Percentiles rank a stretch among this genome's conserved stretches.
phyloP scores from a whole-genome alignment of 495 filamentous ascomycete species.

The Aspergillus bridgeri region DNA sequence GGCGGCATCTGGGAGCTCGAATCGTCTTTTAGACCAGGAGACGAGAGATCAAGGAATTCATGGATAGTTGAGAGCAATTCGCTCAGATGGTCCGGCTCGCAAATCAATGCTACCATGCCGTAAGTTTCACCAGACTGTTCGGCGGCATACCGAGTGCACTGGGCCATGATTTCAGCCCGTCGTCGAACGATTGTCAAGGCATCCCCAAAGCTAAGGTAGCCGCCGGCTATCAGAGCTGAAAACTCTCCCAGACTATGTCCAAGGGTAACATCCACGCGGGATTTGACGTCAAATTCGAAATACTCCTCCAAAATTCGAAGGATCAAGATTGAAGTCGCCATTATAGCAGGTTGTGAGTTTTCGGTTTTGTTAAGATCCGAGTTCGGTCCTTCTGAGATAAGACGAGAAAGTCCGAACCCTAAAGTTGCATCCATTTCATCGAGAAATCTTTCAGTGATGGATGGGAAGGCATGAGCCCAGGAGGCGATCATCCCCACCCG shows the following conservation, averaged over 20 bases:
- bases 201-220: conserved; percentile 72
- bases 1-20: conserved; percentile 61
- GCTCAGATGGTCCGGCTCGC: conserved; percentile 69
- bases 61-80: conserved; percentile 67
- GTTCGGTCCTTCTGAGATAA: conserved; percentile 78
- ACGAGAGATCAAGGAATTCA: conserved; percentile 69
- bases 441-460: conserved; percentile 64
- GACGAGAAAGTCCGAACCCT: conserved; percentile 62
- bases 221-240: conserved; percentile 79
- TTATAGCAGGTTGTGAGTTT: conserved; percentile 92
- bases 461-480: conserved; percentile 81
- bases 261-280: conserved; percentile 73
- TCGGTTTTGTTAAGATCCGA: conserved; percentile 72
- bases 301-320: conserved; percentile 83
- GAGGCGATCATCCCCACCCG: conserved; percentile 84
- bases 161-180: conserved; percentile 82
- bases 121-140: conserved; percentile 65
- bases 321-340: conserved; percentile 89
- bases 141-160: conserved; percentile 62
- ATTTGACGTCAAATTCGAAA: conserved; percentile 68
- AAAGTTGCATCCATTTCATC: conserved; percentile 80
- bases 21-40: conserved; percentile 62
- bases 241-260: conserved; percentile 97
- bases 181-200: conserved; percentile 71
- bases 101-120: conserved; percentile 92